phyloP scores from a whole-genome alignment of 306 rosid genomes.

The Malus sylvestris region DNA sequence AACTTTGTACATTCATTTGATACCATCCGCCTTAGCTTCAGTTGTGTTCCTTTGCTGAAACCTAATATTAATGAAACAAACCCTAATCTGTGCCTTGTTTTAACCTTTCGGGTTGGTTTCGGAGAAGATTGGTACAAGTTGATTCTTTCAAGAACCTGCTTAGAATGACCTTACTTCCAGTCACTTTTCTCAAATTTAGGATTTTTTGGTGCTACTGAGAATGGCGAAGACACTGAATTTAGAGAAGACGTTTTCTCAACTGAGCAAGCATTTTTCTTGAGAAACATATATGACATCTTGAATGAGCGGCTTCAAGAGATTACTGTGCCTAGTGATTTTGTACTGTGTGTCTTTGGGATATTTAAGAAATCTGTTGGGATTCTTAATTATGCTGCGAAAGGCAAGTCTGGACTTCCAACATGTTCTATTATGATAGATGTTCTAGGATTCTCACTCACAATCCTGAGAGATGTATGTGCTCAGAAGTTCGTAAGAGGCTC shows the following conservation, averaged over 20 bases:
- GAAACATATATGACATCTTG: slow-evolving; percentile 40
- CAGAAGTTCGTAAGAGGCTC: slow-evolving; percentile 23
- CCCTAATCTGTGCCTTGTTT: not conserved
- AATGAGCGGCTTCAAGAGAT: slow-evolving; percentile 42
- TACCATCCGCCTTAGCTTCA: not conserved
- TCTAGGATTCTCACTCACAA: slow-evolving; percentile 62
- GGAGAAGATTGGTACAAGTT: slow-evolving; percentile 68
- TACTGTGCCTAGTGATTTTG: slow-evolving; percentile 33
- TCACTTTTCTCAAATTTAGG: slow-evolving; percentile 33
- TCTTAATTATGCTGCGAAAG: slow-evolving; percentile 22
- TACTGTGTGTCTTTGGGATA: slow-evolving; percentile 39
- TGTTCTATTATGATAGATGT: slow-evolving; percentile 41
- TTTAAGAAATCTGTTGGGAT: slow-evolving; percentile 45
- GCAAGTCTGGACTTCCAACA: slow-evolving; percentile 55
- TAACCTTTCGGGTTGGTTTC: slow-evolving; percentile 26
- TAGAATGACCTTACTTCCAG: slow-evolving; percentile 47
- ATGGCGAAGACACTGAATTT: slow-evolving; percentile 18
- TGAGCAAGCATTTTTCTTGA: slow-evolving; percentile 53
- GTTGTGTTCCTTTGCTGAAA: not conserved
- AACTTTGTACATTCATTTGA: not conserved
- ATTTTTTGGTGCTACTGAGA: slow-evolving; percentile 11
- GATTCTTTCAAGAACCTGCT: slow-evolving; percentile 61
- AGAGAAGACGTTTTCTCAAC: slow-evolving; percentile 20
- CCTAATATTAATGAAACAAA: not conserved
- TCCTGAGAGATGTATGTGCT: slow-evolving; percentile 71